phyloP scores from a whole-genome alignment of 2,329 filamentous ascomycete species.

The Cladosporium sp. region DNA sequence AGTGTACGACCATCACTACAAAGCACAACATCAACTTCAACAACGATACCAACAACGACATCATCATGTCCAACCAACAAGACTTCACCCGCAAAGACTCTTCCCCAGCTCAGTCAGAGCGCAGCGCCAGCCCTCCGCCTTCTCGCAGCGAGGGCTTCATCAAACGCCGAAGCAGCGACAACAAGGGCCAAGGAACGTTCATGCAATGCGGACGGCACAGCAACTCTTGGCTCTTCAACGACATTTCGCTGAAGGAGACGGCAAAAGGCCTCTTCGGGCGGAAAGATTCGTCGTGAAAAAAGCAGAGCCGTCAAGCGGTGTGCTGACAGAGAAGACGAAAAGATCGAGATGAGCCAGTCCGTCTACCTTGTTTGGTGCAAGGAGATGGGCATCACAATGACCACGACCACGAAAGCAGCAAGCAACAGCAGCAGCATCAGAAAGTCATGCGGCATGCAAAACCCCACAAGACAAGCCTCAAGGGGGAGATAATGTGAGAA shows the following conservation, averaged over 20 bases:
- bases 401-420: too few species aligned
- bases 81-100: background rate
- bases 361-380: too few species aligned
- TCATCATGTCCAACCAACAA: conserved; percentile 1
- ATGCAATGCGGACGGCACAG: conserved; percentile 44
- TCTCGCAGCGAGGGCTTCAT: background rate
- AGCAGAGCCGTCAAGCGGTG: background rate
- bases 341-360: too few species aligned
- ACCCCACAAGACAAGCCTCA: too few species aligned
- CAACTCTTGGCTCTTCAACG: conserved; percentile 49
- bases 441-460: too few species aligned
- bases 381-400: too few species aligned
- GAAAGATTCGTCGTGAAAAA: conserved; percentile 10
- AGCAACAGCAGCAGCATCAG: too few species aligned
- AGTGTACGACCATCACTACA: too few species aligned
- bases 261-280: conserved; percentile 29
- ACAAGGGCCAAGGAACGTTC: conserved; percentile 16
- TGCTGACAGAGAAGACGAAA: background rate
- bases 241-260: conserved; percentile 44
- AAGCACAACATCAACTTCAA: too few species aligned
- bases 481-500: too few species aligned
- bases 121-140: background rate
- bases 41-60: background rate
- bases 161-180: conserved; percentile 12
- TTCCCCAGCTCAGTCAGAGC: background rate